Conservation (phyloP, 352 stramenopile genomes). For the Phytophthora boehmeriae region DNA sequence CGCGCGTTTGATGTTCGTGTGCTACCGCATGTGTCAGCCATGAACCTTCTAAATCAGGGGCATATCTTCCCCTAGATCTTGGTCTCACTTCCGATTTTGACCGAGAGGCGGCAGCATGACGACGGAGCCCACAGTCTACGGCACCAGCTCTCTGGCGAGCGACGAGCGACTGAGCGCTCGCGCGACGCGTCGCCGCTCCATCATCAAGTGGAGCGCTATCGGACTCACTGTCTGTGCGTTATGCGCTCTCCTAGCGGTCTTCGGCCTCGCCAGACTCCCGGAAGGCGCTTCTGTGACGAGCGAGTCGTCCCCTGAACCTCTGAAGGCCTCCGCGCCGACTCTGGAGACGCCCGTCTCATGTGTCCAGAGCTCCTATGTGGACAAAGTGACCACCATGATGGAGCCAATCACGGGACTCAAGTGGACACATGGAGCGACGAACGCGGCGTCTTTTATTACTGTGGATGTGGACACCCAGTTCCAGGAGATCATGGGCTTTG, state of each 20-base stretch:
- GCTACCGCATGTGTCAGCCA: too few species aligned
- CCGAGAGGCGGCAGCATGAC: background rate
- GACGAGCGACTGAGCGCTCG: slow-evolving; percentile 23
- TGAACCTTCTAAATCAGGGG: too few species aligned
- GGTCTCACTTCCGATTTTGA: slow-evolving; percentile 1
- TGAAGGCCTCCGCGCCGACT: background rate
- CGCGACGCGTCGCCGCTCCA: slow-evolving; percentile 3
- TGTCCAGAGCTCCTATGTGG: slow-evolving; percentile 63
- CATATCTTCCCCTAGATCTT: too few species aligned
- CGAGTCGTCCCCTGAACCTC: slow-evolving; percentile 9
- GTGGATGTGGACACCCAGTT: slow-evolving; percentile 61
- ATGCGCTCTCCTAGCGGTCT: slow-evolving; percentile 15
- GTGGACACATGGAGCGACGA: slow-evolving; percentile 33
- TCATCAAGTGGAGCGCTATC: slow-evolving; percentile 24
- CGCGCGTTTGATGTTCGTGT: too few species aligned
- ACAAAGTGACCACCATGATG: slow-evolving; percentile 64
- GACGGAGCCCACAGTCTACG: slow-evolving; percentile 37
- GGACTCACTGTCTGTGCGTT: slow-evolving; percentile 16
- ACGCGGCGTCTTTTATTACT: slow-evolving; percentile 41
- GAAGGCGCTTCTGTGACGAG: slow-evolving; percentile 15
- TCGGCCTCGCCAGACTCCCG: slow-evolving; percentile 11
- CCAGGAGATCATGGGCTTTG: slow-evolving; percentile 90
- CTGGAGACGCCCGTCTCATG: slow-evolving; percentile 33
- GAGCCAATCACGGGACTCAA: slow-evolving; percentile 47
- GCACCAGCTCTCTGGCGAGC: slow-evolving; percentile 30